These are phyloP conservation scores for Lentinus brumalis DNA, from an alignment of 768 basidiomycete genomes.

Conservation along the genomic window DNA sequence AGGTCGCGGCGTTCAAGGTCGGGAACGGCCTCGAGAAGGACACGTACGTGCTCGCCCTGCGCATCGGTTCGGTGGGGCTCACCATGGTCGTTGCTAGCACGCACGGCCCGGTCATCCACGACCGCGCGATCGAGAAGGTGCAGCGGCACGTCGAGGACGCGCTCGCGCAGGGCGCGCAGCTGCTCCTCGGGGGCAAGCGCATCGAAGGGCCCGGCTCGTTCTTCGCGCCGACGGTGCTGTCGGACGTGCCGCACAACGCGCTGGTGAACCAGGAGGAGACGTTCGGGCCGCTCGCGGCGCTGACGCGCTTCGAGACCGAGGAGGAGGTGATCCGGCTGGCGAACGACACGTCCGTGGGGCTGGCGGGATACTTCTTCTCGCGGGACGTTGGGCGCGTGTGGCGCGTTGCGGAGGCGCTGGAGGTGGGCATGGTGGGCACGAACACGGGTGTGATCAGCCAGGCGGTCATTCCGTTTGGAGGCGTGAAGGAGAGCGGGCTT, in stretches of 20 bases:
- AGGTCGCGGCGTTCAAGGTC: slow-evolving; percentile 80
- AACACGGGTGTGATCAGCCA: too few species aligned
- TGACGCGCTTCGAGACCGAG: too few species aligned
- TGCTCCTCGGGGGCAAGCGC: slow-evolving; percentile 87
- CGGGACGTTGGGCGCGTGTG: too few species aligned
- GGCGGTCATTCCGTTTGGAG: too few species aligned
- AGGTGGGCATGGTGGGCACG: too few species aligned
- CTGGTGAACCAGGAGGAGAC: slow-evolving; percentile 68
- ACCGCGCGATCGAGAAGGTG: slow-evolving; percentile 84
- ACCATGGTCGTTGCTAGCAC: slow-evolving; percentile 60
- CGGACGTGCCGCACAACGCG: slow-evolving; percentile 74
- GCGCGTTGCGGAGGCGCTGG: too few species aligned
- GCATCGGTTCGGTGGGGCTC: neutral
- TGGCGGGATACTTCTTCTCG: too few species aligned
- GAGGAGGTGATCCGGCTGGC: too few species aligned
- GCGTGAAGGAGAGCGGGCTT: too few species aligned
- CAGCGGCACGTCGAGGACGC: slow-evolving; percentile 87
- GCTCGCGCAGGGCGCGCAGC: slow-evolving; percentile 77
- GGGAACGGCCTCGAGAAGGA: slow-evolving; percentile 84
- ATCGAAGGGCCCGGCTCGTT: slow-evolving; percentile 61
- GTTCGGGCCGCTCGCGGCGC: too few species aligned
- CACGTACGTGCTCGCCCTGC: slow-evolving; percentile 50
- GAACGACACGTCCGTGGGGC: too few species aligned
- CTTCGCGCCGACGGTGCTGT: slow-evolving; percentile 87
- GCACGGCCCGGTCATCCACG: slow-evolving; percentile 94